A percentile compares a stretch with the other conserved stretches of the same genome.
phyloP scores from a whole-genome alignment of 208 protist species.

The Wallacemonas sp. region DNA sequence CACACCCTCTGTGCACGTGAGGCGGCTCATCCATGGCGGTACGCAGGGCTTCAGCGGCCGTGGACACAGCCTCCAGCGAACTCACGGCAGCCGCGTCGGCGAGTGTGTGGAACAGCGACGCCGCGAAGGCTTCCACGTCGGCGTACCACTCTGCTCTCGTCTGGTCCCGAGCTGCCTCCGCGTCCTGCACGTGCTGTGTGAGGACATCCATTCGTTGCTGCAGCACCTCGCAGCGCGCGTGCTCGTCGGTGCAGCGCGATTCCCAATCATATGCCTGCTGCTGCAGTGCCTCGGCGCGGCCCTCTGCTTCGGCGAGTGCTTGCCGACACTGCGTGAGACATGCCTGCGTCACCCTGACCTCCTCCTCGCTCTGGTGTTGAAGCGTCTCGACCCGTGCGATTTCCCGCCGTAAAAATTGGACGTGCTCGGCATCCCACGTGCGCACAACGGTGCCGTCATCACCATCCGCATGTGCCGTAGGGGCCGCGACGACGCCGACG shows the following conservation, averaged over 20 bases:
- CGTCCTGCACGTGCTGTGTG: constrained; percentile 17
- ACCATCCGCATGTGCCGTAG: no score
- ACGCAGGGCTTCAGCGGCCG: no score
- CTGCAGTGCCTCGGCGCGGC: background rate
- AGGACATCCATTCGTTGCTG: constrained; percentile 13
- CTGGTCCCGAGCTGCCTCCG: constrained; percentile 10
- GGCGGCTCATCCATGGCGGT: no score
- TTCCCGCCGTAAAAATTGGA: background rate
- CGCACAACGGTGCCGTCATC: no score
- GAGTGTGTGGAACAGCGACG: no score
- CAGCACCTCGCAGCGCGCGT: background rate
- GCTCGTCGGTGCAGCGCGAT: background rate
- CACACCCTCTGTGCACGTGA: no score
- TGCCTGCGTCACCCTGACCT: constrained; percentile 4
- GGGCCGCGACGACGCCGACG: no score
- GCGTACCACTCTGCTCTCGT: constrained; percentile 3
- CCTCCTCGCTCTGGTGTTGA: background rate
- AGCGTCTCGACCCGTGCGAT: background rate
- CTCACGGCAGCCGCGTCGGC: no score
- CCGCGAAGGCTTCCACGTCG: background rate
- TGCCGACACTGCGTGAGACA: constrained; percentile 8
- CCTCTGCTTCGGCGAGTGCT: constrained; percentile 8
- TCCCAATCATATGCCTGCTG: background rate
- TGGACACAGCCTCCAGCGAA: no score
- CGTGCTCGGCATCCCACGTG: background rate